phyloP scores from a whole-genome alignment of 2,329 filamentous ascomycete species.

The Penicillium polonicum region DNA sequence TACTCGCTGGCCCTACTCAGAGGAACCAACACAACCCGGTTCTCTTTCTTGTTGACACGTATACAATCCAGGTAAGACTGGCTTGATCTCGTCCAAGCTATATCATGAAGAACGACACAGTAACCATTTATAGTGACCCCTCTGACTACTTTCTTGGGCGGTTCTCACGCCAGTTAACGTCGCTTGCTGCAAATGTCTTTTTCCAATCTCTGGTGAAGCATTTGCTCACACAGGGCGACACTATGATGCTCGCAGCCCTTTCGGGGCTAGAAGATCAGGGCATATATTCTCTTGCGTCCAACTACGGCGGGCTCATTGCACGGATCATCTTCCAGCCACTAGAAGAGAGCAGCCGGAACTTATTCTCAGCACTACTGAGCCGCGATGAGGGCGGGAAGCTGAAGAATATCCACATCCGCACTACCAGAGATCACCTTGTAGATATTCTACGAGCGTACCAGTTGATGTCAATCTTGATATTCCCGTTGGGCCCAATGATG shows the following conservation, averaged over 20 bases:
- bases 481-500: conserved; percentile 70
- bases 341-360: conserved; percentile 86
- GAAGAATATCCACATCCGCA: conserved; percentile 20
- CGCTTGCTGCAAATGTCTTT: conserved; percentile 77
- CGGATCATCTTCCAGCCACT: conserved; percentile 90
- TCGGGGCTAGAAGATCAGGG: conserved; percentile 80
- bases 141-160: conserved; percentile 55
- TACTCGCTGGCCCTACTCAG: conserved; percentile 65
- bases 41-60: conserved; percentile 63
- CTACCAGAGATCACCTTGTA: conserved; percentile 34
- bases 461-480: conserved; percentile 67
- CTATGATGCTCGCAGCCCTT: conserved; percentile 77
- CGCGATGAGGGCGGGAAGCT: conserved; percentile 28
- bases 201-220: conserved; percentile 89
- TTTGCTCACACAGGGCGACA: conserved; percentile 89
- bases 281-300: conserved; percentile 87
- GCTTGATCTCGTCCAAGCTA: background rate
- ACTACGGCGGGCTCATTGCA: conserved; percentile 87
- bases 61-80: conserved; percentile 45
- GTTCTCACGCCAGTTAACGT: conserved; percentile 69
- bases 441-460: conserved; percentile 69
- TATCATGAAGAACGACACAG: background rate
- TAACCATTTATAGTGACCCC: conserved; percentile 26
- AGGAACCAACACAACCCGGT: conserved; percentile 58
- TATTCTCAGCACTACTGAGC: conserved; percentile 78